Conservation (phyloP, 495 filamentous ascomycete genomes). For the Aspergillus campestris region DNA sequence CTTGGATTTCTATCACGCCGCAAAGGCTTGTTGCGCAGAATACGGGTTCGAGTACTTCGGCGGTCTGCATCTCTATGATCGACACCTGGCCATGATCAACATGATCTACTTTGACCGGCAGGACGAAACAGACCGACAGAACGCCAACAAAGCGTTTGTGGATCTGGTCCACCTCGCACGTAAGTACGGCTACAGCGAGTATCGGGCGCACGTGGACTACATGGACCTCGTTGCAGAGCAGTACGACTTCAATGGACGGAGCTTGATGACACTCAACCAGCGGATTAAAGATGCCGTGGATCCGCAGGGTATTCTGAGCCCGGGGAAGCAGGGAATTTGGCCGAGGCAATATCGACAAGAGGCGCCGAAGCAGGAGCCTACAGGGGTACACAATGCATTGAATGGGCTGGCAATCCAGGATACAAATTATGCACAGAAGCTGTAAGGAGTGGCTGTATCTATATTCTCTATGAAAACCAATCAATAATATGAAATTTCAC, state of each 20-base stretch:
- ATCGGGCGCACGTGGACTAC: constrained; percentile 48
- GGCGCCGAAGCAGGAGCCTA: not conserved
- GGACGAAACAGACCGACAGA: constrained; percentile 23
- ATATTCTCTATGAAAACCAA: too few species aligned
- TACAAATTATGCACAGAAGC: too few species aligned
- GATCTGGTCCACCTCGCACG: constrained; percentile 22
- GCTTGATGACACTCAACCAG: constrained; percentile 45
- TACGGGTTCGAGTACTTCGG: constrained; percentile 45
- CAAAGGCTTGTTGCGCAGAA: constrained; percentile 25
- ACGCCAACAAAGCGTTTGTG: constrained; percentile 34
- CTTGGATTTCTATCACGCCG: constrained; percentile 30
- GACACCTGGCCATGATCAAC: constrained; percentile 39
- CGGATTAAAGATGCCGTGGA: constrained; percentile 49
- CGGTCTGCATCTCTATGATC: constrained; percentile 38
- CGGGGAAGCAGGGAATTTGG: constrained; percentile 50
- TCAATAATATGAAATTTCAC: too few species aligned
- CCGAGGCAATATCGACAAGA: constrained; percentile 12
- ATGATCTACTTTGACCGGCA: constrained; percentile 44
- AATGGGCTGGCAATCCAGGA: too few species aligned
- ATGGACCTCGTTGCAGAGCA: constrained; percentile 49
- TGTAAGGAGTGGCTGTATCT: too few species aligned
- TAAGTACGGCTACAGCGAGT: constrained; percentile 46
- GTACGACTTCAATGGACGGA: constrained; percentile 47
- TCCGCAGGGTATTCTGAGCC: constrained; percentile 49
- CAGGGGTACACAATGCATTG: too few species aligned